Conservation (phyloP, 257 asterid species). For the Osmanthus fragrans region DNA sequence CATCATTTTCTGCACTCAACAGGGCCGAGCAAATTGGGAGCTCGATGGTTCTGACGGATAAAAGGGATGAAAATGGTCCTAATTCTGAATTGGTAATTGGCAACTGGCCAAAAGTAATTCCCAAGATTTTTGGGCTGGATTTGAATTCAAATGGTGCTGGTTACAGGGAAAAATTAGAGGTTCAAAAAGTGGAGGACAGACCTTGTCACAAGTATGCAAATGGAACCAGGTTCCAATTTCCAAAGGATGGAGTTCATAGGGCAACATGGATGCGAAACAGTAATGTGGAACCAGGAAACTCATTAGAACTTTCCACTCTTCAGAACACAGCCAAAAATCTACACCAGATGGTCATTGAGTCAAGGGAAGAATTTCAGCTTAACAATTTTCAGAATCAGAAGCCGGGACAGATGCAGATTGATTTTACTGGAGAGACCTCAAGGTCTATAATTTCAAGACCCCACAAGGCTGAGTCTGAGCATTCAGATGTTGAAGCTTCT, state of each 20-base stretch:
- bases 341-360: conserved; percentile 35
- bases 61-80: conserved; percentile 32
- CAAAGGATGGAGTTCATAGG: conserved; percentile 50
- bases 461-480: conserved; percentile 59
- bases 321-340: conserved; percentile 39
- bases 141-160: conserved; percentile 38
- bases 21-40: conserved; percentile 49
- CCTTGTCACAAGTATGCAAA: conserved; percentile 30
- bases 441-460: conserved; percentile 43
- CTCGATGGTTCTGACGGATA: conserved; percentile 26
- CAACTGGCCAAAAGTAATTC: conserved; percentile 37
- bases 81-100: conserved; percentile 33
- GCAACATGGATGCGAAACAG: conserved; percentile 41
- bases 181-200: conserved; percentile 43
- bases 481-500: conserved; percentile 70
- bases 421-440: conserved; percentile 58
- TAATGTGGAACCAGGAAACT: conserved; percentile 36
- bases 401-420: conserved; percentile 68
- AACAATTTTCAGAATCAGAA: conserved; percentile 52
- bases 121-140: conserved; percentile 76
- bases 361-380: conserved; percentile 45
- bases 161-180: conserved; percentile 42
- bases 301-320: conserved; percentile 42
- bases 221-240: conserved; percentile 40
- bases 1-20: conserved; percentile 44